Conservation (phyloP, 1,139 yeast species). For the Saccharomyces hybrid region DNA sequence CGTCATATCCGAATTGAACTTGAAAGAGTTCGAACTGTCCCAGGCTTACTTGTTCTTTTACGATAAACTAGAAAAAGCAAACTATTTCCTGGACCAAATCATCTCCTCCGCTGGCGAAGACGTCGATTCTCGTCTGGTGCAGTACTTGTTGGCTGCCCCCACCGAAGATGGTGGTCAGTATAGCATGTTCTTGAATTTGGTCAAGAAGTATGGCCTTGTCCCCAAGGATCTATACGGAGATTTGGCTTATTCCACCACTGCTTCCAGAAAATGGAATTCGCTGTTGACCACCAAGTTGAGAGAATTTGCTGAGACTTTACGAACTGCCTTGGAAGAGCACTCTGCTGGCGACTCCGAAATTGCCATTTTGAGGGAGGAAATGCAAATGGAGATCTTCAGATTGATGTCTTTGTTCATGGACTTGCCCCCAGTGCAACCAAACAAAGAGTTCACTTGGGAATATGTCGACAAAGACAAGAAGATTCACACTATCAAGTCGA, state of each 20-base stretch:
- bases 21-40: conserved; percentile 64
- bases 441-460: conserved; percentile 64
- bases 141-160: conserved; percentile 55
- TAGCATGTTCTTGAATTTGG: conserved; percentile 69
- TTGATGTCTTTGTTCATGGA: conserved; percentile 63
- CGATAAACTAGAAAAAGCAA: conserved; percentile 69
- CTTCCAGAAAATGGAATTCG: conserved; percentile 50
- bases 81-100: conserved; percentile 68
- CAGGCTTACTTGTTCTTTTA: conserved; percentile 67
- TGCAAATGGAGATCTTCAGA: conserved; percentile 57
- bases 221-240: conserved; percentile 72
- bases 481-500: conserved; percentile 44
- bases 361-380: conserved; percentile 37
- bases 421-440: conserved; percentile 62
- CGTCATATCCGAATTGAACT: too few species aligned
- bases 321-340: conserved; percentile 50
- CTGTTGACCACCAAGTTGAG: conserved; percentile 60
- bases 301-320: conserved; percentile 63
- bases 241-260: conserved; percentile 49
- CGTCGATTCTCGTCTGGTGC: conserved; percentile 61
- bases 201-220: conserved; percentile 70
- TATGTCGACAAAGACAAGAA: conserved; percentile 65
- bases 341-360: conserved; percentile 31
- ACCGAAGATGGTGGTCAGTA: conserved; percentile 81
- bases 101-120: conserved; percentile 57